Conservation (phyloP, 2,329 filamentous ascomycete genomes). For the Colletotrichum sp. region DNA sequence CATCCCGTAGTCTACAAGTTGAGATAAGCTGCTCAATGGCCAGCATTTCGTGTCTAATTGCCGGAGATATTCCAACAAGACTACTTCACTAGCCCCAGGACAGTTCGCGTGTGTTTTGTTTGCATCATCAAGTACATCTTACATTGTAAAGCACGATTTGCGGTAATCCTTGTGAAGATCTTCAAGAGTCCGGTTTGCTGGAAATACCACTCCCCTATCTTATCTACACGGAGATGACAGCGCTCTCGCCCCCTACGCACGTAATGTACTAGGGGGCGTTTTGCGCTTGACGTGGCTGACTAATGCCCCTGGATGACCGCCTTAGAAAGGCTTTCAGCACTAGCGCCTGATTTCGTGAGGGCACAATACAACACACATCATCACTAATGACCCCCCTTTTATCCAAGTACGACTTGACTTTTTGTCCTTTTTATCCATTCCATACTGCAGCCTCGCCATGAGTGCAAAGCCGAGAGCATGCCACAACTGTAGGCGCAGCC, state of each 20-base stretch:
- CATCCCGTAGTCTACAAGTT: no score
- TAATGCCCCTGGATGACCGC: neutral
- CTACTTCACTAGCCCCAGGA: no score
- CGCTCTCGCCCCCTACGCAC: neutral
- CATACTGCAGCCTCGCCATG: neutral
- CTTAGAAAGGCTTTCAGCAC: neutral
- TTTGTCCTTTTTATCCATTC: neutral
- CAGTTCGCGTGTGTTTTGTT: no score
- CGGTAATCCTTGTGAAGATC: no score
- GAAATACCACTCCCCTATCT: neutral
- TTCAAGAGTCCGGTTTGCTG: no score
- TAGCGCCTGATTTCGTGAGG: neutral
- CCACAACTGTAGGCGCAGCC: neutral
- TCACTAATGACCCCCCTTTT: neutral
- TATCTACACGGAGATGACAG: neutral
- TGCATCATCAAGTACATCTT: no score
- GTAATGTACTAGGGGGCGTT: rapidly evolving
- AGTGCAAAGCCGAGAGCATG: neutral
- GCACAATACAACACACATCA: neutral
- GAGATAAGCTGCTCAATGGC: no score
- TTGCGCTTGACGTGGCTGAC: neutral
- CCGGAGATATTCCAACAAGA: no score
- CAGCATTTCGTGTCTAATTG: no score
- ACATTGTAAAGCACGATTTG: no score
- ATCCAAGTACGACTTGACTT: neutral